Evolutionary conservation across 108 stramenopile genomes (phyloP), one percentile per base, ranked within the genome.

Genomic region (Pelagomonas calceolata): DNA sequence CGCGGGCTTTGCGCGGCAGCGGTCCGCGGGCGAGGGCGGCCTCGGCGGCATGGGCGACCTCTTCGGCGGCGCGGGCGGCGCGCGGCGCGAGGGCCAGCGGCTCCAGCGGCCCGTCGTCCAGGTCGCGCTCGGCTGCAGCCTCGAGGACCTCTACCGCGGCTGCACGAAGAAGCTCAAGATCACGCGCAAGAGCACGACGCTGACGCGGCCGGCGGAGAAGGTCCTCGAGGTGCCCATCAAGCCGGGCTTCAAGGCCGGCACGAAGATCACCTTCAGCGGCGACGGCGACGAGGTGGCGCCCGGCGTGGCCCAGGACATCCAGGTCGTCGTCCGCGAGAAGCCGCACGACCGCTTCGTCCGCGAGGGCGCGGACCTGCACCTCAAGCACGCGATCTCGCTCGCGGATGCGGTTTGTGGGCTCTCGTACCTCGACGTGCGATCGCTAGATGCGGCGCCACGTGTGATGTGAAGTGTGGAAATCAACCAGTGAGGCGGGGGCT

Each of bases 201-300:
- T 78, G 33, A 31, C 43, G 32, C 67, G 67, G 51, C 34, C 34
- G 34, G 67, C 67, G 69, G 66, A 74, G 12, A 81, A 81, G 70
- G 63, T 70, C 30, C 70, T 84, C 30, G 65, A 68, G 0, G 46
- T 89, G 31, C 65, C 70, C 35, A 82, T 87, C 70, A 84, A 86
- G 70, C 83, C 84, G 12, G 88, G 88, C 18, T 87, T 85, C 86
- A 85, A 85, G 73, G 64, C 78, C 32, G 81, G 82, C 67, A 87
- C 86, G 15, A 80, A 80, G 34, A 79, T 89, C 45, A 83, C 86
- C 31, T 89, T 87, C 68, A 65, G 68, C 66, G 36, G 66, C 64
- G 86, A 87, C 69, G 88, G 86, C 18, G 88, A 89, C 35, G 85
- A 86, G 74, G 79, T 63, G 15, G 78, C 80, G 18, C 79, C 76